Evolutionary conservation across 345 rosid species (phyloP), one percentile per base, ranked within the genome.

Genomic region (Gossypium bickii): DNA sequence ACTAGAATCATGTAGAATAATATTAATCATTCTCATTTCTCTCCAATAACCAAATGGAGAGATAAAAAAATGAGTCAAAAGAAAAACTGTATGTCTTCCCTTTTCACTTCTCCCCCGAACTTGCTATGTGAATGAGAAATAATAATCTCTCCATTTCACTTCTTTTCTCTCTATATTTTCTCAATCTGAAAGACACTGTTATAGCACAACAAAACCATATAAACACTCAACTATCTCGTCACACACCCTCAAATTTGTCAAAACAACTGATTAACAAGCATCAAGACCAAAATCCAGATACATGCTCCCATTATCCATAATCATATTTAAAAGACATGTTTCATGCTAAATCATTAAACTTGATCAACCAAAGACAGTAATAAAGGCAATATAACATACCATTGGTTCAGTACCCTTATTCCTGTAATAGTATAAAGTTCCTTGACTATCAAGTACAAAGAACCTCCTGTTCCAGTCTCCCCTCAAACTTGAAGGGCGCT

Each of bases 381-480:
- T 41, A 61, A 18, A 53, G 53, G 13, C 2, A 72, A 27, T 24
- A 67, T 51, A 52, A 62, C 89, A 74, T 91, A 91, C 94, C 90
- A 63, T 78, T 77, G 85, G 77, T 80, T 83, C 90, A 55, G 75
- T 71, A 77, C 86, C 86, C 74, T 90, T 88, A 82, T 84, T 89
- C 81, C 82, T 84, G 79, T 91, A 89, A 85, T 91, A 93, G 81
- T 80, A 89, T 61, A 93, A 81, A 57, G 87, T 85, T 74, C 98
- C 98, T 72, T 82, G 94, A 77, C 87, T 87, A 80, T 93, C 90
- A 22, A 91, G 93, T 24, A 93, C 93, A 83, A 93, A 93, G 81
- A 91, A 91, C 72, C 93, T 88, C 82, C 97, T 89, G 79, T 93
- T 93, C 98, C 97, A 93, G 55, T 91, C 94, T 69, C 89, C 86